Evolutionary conservation across 2,329 filamentous ascomycete genomes (phyloP).

Genomic region (Graphilbum ipis-grandicollis): DNA sequence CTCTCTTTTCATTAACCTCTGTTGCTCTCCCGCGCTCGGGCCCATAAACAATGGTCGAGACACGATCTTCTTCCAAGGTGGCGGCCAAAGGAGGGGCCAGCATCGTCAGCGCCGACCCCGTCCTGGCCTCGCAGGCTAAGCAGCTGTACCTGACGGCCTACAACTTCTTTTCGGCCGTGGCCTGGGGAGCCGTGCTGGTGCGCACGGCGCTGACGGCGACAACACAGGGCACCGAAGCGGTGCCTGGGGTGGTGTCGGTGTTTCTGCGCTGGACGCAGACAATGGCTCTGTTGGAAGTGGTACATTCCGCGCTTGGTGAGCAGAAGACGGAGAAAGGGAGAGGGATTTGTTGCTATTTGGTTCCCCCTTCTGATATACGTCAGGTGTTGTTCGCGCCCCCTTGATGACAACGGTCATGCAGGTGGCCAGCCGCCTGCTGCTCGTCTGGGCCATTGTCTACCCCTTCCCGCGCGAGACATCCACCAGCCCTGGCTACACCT

Average conservation of each 20-base stretch:
- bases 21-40: too few species aligned
- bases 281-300: conserved; percentile 62
- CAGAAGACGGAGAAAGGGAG: too few species aligned
- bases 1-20: too few species aligned
- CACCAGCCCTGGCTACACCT: conserved; percentile 44
- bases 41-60: background rate
- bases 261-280: conserved; percentile 73
- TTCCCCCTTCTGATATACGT: background rate
- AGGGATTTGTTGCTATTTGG: background rate
- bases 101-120: conserved; percentile 1
- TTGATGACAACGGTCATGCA: conserved; percentile 78
- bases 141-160: conserved; percentile 66
- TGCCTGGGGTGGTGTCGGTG: conserved; percentile 44
- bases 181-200: conserved; percentile 65
- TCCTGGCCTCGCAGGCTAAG: conserved; percentile 27
- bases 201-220: conserved; percentile 42
- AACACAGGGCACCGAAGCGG: conserved; percentile 34
- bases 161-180: conserved; percentile 58
- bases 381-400: conserved; percentile 73
- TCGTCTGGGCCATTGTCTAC: conserved; percentile 73
- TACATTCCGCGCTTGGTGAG: conserved; percentile 40
- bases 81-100: conserved; percentile 1
- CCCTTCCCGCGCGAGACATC: conserved; percentile 49
- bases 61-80: background rate
- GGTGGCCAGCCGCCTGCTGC: conserved; percentile 68